Percentiles rank a stretch among this genome's conserved stretches.
These are phyloP conservation scores for Scheffersomyces amazonensis DNA, from an alignment of 805 yeast species.

Conservation along the genomic window DNA sequence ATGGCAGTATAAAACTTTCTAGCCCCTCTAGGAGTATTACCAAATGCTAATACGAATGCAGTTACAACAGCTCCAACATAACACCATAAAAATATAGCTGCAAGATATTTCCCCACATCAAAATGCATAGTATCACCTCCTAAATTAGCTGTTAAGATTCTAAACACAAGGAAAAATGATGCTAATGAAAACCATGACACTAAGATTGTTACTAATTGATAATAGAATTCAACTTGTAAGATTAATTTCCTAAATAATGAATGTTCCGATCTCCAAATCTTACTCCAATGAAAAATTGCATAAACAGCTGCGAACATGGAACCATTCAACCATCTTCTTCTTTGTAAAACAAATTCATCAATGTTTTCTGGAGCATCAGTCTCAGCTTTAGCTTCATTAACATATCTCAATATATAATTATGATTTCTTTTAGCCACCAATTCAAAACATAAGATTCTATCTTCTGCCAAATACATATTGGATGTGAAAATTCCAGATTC, in stretches of 20 bases:
- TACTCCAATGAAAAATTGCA: constrained; percentile 79
- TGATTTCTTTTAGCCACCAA: constrained; percentile 78
- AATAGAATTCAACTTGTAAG: constrained; percentile 83
- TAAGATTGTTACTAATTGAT: constrained; percentile 69
- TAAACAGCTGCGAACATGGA: constrained; percentile 95
- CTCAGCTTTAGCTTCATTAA: constrained; percentile 83
- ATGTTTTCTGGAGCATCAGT: constrained; percentile 96
- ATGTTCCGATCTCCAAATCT: constrained; percentile 88
- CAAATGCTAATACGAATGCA: constrained; percentile 86
- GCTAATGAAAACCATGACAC: constrained; percentile 94
- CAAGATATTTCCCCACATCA: constrained; percentile 70
- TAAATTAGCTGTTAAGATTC: constrained; percentile 78
- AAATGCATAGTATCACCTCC: constrained; percentile 61
- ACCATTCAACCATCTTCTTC: constrained; percentile 98
- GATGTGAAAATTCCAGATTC: constrained; percentile 80
- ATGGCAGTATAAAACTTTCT: constrained; percentile 71
- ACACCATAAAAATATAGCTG: constrained; percentile 81
- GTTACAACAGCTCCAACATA: constrained; percentile 78
- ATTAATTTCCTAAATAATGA: constrained; percentile 74
- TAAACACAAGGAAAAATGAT: constrained; percentile 84
- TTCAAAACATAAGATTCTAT: constrained; percentile 92
- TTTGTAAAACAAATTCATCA: constrained; percentile 92
- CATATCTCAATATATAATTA: constrained; percentile 80
- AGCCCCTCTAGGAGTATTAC: constrained; percentile 93
- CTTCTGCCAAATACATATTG: constrained; percentile 97